Evolutionary conservation across 2,329 filamentous ascomycete species (phyloP).

Genomic region (Massarina eburnea): DNA sequence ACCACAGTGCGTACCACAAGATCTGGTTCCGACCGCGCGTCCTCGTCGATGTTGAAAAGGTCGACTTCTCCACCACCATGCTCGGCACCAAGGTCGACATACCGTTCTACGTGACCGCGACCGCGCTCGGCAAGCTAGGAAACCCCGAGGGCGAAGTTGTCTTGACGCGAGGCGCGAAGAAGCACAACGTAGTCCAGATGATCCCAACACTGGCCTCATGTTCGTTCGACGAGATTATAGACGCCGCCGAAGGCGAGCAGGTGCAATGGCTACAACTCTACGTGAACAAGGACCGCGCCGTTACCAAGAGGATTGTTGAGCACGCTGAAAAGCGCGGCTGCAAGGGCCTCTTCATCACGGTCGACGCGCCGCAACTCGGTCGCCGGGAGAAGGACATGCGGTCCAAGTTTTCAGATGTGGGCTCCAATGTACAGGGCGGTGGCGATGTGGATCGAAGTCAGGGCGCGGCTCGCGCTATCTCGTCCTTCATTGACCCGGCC

Average conservation of each 20-base stretch:
- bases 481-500: slow-evolving; percentile 93
- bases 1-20: slow-evolving; percentile 93
- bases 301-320: slow-evolving; percentile 86
- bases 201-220: slow-evolving; percentile 96
- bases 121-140: slow-evolving; percentile 91
- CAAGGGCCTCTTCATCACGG: slow-evolving; percentile 96
- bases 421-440: slow-evolving; percentile 78
- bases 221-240: slow-evolving; percentile 95
- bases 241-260: slow-evolving; percentile 76
- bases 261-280: slow-evolving; percentile 97
- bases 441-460: slow-evolving; percentile 80
- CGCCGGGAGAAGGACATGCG: slow-evolving; percentile 98
- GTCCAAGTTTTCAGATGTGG: slow-evolving; percentile 81
- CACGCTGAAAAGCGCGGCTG: slow-evolving; percentile 91
- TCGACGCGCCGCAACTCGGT: slow-evolving; percentile 93
- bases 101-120: slow-evolving; percentile 96
- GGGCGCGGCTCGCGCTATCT: slow-evolving; percentile 92
- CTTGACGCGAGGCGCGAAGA: slow-evolving; percentile 78
- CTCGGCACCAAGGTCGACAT: slow-evolving; percentile 81
- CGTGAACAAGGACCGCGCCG: slow-evolving; percentile 88
- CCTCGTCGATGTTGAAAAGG: slow-evolving; percentile 83
- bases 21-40: slow-evolving; percentile 94
- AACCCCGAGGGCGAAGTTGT: slow-evolving; percentile 92
- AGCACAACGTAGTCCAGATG: slow-evolving; percentile 95
- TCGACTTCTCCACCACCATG: slow-evolving; percentile 91